Percentiles rank a stretch among this genome's conserved stretches.
Evolutionary conservation across 2,329 filamentous ascomycete species (phyloP).

Genomic region (Exophiala mesophila): DNA sequence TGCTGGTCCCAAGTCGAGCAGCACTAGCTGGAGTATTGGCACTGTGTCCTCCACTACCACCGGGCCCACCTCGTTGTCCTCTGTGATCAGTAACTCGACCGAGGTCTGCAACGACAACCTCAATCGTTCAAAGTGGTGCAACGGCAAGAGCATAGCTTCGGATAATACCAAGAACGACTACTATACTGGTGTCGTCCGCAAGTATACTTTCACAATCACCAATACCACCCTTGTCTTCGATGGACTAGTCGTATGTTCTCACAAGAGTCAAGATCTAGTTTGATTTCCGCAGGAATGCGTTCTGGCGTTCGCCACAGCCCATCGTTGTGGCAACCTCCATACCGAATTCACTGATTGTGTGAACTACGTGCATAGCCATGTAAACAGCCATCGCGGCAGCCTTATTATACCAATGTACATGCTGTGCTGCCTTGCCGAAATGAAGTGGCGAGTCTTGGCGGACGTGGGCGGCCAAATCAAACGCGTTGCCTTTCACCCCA

Average conservation of each 20-base stretch:
- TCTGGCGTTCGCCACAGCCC: too few relatives aligned
- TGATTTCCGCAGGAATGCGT: too few relatives aligned
- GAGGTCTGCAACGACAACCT: conserved; percentile 19
- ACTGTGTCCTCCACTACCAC: conserved; percentile 6
- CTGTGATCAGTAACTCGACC: conserved; percentile 8
- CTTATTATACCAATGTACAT: too few relatives aligned
- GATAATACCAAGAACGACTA: conserved; percentile 17
- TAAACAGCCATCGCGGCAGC: too few relatives aligned
- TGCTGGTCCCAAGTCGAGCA: not conserved
- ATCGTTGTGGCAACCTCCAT: too few relatives aligned
- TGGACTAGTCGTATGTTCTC: conserved; percentile 41
- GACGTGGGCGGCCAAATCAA: too few relatives aligned
- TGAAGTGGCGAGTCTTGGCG: too few relatives aligned
- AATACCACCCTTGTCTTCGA: conserved; percentile 23
- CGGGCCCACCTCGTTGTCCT: not conserved
- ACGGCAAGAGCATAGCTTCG: conserved; percentile 14
- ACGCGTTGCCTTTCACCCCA: too few relatives aligned
- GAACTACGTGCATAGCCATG: too few relatives aligned
- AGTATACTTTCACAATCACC: conserved; percentile 21
- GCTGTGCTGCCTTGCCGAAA: too few relatives aligned
- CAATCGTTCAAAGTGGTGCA: conserved; percentile 22
- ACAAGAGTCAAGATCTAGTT: too few relatives aligned
- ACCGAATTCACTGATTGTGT: too few relatives aligned
- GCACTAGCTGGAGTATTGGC: not conserved
- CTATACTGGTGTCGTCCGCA: conserved; percentile 16